Percentiles rank a stretch among this genome's conserved stretches.
Evolutionary conservation across 225 moss, liverwort and hornwort genomes (phyloP).

Genomic region (Pseudoscleropodium purum): DNA sequence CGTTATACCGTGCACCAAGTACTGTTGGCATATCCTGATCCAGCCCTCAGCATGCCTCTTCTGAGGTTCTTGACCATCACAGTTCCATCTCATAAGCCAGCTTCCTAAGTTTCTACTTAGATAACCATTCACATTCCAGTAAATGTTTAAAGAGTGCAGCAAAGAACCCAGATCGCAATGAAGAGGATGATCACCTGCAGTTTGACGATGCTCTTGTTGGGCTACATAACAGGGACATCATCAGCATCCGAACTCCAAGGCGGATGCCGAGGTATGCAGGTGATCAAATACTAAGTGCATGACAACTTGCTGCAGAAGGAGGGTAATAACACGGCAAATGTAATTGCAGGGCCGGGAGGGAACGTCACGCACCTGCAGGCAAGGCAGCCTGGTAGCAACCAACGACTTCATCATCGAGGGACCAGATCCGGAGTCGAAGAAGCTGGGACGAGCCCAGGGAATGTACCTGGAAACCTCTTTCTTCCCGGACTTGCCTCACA

Average conservation of each 20-base stretch:
- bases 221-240: neutral
- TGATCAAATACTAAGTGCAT: conserved; percentile 20
- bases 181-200: neutral
- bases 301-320: conserved; percentile 10
- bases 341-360: conserved; percentile 8
- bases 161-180: neutral
- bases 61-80: too few species aligned
- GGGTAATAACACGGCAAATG: neutral
- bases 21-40: too few species aligned
- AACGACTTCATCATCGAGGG: conserved; percentile 19
- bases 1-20: too few species aligned
- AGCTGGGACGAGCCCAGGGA: conserved; percentile 16
- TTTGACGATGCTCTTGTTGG: neutral
- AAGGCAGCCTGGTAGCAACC: conserved; percentile 14
- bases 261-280: neutral
- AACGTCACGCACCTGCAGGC: conserved; percentile 1
- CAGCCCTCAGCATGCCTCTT: too few species aligned
- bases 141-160: neutral
- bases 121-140: neutral
- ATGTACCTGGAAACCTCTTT: neutral
- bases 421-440: neutral
- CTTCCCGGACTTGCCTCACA: conserved; percentile 9
- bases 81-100: too few species aligned
- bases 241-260: neutral
- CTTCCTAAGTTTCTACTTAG: too few species aligned